Percentiles rank a stretch among this genome's conserved stretches.
These are phyloP conservation scores for Graphilbum fragrans DNA, from an alignment of 2,329 filamentous ascomycete genomes.

Conservation along the genomic window DNA sequence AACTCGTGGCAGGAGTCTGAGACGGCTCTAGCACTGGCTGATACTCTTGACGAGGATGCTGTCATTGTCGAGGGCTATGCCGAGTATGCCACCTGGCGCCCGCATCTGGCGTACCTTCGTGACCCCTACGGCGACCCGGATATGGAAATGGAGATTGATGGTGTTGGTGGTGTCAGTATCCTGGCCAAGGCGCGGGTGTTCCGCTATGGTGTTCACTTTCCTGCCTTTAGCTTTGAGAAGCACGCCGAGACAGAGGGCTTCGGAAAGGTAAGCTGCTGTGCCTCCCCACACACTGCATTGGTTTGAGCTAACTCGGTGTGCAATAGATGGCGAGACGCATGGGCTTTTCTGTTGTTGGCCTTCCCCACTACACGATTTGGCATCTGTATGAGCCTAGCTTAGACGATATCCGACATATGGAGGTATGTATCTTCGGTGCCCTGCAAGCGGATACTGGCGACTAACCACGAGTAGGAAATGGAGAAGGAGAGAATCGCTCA, in stretches of 20 bases:
- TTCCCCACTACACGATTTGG: constrained; percentile 98
- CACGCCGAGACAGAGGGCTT: constrained; percentile 98
- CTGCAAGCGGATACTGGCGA: neutral
- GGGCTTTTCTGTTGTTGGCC: constrained; percentile 86
- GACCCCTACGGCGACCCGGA: constrained; percentile 96
- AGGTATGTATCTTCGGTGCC: constrained; percentile 32
- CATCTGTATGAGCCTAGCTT: constrained; percentile 99
- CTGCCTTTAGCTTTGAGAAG: constrained; percentile 96
- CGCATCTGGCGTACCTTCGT: constrained; percentile 89
- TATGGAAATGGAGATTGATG: constrained; percentile 99
- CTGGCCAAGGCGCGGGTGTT: constrained; percentile 93
- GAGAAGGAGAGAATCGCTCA: constrained; percentile 70
- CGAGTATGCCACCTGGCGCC: constrained; percentile 96
- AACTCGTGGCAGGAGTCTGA: constrained; percentile 99
- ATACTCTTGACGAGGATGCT: constrained; percentile 92
- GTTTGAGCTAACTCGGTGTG: neutral
- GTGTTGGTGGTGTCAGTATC: constrained; percentile 94
- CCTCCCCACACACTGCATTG: too few relatives aligned
- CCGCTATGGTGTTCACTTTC: constrained; percentile 89
- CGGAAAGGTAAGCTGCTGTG: constrained; percentile 59
- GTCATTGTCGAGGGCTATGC: constrained; percentile 98
- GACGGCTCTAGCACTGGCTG: constrained; percentile 82
- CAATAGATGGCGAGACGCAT: constrained; percentile 89
- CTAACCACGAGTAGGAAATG: constrained; percentile 56
- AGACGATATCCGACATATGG: constrained; percentile 95